Evolutionary conservation across 495 filamentous ascomycete genomes (phyloP).

Genomic region (Jackrogersella minutella): DNA sequence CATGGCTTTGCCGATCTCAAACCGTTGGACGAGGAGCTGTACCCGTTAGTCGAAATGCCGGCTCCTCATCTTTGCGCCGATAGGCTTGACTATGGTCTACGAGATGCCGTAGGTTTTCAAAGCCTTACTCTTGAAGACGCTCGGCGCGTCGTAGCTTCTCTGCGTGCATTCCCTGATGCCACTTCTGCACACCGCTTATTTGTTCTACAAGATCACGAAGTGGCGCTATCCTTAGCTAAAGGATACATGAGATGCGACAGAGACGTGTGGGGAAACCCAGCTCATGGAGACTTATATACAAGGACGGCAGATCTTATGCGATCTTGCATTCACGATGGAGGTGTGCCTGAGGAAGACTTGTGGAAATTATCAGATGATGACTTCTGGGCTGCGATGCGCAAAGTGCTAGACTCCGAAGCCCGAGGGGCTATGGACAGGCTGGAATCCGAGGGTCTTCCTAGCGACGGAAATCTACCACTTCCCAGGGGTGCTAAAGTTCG

Average conservation of each 20-base stretch:
- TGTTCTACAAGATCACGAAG: conserved; percentile 44
- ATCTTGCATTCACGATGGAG: conserved; percentile 36
- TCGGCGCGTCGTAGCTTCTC: conserved; percentile 32
- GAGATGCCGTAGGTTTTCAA: conserved; percentile 48
- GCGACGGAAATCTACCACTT: conserved; percentile 43
- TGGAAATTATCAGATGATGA: conserved; percentile 51
- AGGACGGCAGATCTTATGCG: conserved; percentile 49
- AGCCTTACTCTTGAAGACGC: conserved; percentile 46
- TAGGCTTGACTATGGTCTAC: conserved; percentile 54
- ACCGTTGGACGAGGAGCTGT: conserved; percentile 51
- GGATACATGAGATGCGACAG: conserved; percentile 48
- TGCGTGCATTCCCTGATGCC: conserved; percentile 46
- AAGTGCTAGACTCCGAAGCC: conserved; percentile 38
- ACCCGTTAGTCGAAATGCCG: conserved; percentile 52
- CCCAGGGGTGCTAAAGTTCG: conserved; percentile 48
- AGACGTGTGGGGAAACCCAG: conserved; percentile 51
- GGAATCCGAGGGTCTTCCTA: conserved; percentile 45
- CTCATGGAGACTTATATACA: conserved; percentile 46
- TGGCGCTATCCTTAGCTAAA: conserved; percentile 46
- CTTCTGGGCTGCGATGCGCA: conserved; percentile 49
- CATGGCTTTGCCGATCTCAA: conserved; percentile 44
- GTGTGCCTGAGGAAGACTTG: conserved; percentile 44
- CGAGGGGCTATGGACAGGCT: conserved; percentile 43
- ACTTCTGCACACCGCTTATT: conserved; percentile 45
- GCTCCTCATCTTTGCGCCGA: conserved; percentile 56